phyloP scores from a whole-genome alignment of 495 filamentous ascomycete genomes.

The Thozetella sp. region DNA sequence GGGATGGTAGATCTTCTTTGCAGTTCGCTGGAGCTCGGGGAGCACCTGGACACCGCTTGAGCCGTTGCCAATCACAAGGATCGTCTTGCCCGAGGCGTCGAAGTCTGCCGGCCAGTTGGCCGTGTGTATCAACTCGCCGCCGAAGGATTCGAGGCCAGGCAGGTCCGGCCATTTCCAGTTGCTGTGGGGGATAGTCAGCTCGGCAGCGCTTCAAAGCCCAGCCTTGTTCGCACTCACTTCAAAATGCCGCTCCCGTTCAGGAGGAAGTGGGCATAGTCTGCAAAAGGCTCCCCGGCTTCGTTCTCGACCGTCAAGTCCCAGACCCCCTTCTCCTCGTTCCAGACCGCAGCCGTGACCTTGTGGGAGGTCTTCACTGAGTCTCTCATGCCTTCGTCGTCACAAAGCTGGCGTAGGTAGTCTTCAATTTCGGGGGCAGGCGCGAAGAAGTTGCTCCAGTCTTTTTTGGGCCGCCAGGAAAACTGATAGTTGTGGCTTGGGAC shows the following conservation, averaged over 20 bases:
- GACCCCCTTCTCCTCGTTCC: slow-evolving; percentile 38
- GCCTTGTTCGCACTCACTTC: slow-evolving; percentile 40
- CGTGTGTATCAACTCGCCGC: slow-evolving; percentile 58
- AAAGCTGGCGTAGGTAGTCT: slow-evolving; percentile 56
- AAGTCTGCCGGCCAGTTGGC: slow-evolving; percentile 60
- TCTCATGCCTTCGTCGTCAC: slow-evolving; percentile 56
- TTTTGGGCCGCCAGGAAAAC: slow-evolving; percentile 57
- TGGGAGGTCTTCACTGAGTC: slow-evolving; percentile 47
- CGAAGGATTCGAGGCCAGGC: slow-evolving; percentile 43
- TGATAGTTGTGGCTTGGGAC: slow-evolving; percentile 57
- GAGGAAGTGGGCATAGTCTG: slow-evolving; percentile 55
- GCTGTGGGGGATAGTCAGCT: slow-evolving; percentile 35
- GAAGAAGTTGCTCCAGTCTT: slow-evolving; percentile 63
- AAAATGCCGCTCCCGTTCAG: slow-evolving; percentile 61
- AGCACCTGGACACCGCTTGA: slow-evolving; percentile 63
- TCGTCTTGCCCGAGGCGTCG: slow-evolving; percentile 55
- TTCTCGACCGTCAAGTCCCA: slow-evolving; percentile 57
- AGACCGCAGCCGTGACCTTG: slow-evolving; percentile 35
- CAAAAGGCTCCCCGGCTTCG: slow-evolving; percentile 39
- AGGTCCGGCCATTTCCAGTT: slow-evolving; percentile 66
- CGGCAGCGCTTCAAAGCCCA: background rate
- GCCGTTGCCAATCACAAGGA: slow-evolving; percentile 62
- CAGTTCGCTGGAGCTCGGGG: slow-evolving; percentile 55
- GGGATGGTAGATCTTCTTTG: slow-evolving; percentile 44
- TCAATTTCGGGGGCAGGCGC: slow-evolving; percentile 58